Base-by-base conservation (phyloP, 371 early-diverging fungal genomes). In the Mortierella sp. region DNA sequence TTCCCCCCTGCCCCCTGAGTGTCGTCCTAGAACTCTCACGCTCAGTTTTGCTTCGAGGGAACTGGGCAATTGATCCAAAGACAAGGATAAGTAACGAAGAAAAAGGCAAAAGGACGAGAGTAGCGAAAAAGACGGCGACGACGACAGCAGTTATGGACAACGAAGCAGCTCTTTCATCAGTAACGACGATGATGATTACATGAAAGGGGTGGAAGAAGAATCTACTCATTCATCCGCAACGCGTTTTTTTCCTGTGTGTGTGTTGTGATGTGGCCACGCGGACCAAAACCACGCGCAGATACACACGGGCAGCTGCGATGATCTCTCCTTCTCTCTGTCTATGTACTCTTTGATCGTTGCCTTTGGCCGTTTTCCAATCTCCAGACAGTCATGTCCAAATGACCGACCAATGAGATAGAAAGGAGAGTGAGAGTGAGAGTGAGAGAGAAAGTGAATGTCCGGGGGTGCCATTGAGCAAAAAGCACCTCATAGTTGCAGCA, bases 401-500 rank as follows among this genome's bases (percentile, higher is more conserved):
- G 61, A 58, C 61, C 9, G 22, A 58, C 34, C 52, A 2, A n/a
- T 4, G 55, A 50, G 24, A 50, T 8, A 4, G 26, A 26, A 26
- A 4, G 26, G 24, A 13, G 24, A 55, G 31, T 13, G 31, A 14
- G 29, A 55, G 31, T 14, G 29, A 29, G 37, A 2, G 48, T 4
- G n/a, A 22, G 31, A 29, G 44, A 45, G 66, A 45, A 10, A 22
- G 29, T 31, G 13, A 40, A 24, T 24, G 24, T 52, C 52, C 22
- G 26, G 26, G 26, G 26, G 26, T 22, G 52, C 22, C 52, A 52
- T 52, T 52, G 22, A 24, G 48, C 19, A n/a, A n/a, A 58, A 58
- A 58, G 61, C 61, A 58, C 61, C 37, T 58, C 61, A 58, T 58
- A 22, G 34, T 58, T 58, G 61, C 61, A 58, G 34, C 61, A 34